Conservation (phyloP, 768 basidiomycete species). For the Tulasnella sp. region DNA sequence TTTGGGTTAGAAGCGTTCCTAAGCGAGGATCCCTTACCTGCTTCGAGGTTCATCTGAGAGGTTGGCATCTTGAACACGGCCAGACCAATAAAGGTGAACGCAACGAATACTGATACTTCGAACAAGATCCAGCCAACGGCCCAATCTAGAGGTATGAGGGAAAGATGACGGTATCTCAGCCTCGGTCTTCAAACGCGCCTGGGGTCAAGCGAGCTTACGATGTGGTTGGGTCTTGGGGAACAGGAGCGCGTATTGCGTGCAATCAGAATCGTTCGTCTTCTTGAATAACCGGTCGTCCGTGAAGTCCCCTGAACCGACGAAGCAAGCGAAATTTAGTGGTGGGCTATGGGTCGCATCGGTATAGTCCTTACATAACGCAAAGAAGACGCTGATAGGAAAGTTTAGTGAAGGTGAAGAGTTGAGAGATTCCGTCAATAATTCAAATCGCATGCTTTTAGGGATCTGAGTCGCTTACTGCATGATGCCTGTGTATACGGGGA, state of each 20-base stretch:
- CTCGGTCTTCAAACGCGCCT: neutral
- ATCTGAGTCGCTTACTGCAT: slow-evolving; percentile 60
- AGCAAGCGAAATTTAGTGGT: slow-evolving; percentile 5
- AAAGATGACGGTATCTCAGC: neutral
- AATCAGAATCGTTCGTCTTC: slow-evolving; percentile 89
- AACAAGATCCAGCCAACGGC: slow-evolving; percentile 81
- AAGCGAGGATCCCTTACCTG: slow-evolving; percentile 44
- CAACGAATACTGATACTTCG: slow-evolving; percentile 65
- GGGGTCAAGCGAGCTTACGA: slow-evolving; percentile 43
- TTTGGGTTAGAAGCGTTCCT: slow-evolving; percentile 29
- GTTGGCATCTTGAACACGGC: slow-evolving; percentile 69
- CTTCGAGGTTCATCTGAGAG: slow-evolving; percentile 65
- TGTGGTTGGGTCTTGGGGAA: slow-evolving; percentile 70
- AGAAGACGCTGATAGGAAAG: slow-evolving; percentile 57
- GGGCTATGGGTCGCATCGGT: neutral
- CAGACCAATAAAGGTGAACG: slow-evolving; percentile 77
- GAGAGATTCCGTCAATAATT: slow-evolving; percentile 24
- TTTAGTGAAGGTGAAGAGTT: neutral
- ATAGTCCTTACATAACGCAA: slow-evolving; percentile 67
- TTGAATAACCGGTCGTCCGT: slow-evolving; percentile 93
- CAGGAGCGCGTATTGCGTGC: slow-evolving; percentile 78
- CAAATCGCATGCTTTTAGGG: slow-evolving; percentile 30
- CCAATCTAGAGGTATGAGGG: slow-evolving; percentile 78
- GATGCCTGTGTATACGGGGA: slow-evolving; percentile 38
- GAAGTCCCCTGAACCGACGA: slow-evolving; percentile 66